Evolutionary conservation across 257 asterid genomes (phyloP).

Genomic region (Ehretia macrophylla): DNA sequence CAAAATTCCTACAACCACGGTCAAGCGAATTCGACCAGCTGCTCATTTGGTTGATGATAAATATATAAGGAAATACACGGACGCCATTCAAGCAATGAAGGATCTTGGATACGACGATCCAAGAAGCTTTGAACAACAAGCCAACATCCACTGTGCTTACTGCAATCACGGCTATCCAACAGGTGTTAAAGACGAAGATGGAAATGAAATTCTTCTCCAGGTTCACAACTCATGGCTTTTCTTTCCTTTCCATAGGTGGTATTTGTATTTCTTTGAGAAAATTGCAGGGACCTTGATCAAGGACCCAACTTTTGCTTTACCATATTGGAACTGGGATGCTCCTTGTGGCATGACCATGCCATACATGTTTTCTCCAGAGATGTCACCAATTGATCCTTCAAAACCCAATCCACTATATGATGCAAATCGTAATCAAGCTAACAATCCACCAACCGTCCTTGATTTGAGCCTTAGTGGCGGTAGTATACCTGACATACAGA

Average conservation of each 20-base stretch:
- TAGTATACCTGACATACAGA: conserved; percentile 14
- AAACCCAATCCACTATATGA: conserved; percentile 3
- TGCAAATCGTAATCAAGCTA: conserved; percentile 9
- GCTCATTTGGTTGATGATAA: conserved; percentile 58
- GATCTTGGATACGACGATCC: conserved; percentile 74
- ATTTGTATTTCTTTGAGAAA: conserved; percentile 69
- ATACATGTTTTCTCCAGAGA: conserved; percentile 50
- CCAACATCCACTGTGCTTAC: conserved; percentile 79
- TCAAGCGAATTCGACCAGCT: conserved; percentile 59
- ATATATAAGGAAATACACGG: conserved; percentile 45
- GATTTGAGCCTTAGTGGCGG: conserved; percentile 33
- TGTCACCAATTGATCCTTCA: conserved; percentile 14
- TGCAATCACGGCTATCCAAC: conserved; percentile 32
- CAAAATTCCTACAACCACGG: conserved; percentile 38
- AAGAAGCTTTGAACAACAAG: conserved; percentile 71
- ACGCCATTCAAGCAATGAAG: conserved; percentile 58
- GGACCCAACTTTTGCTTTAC: conserved; percentile 68
- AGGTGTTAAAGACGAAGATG: conserved; percentile 73
- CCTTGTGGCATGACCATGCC: conserved; percentile 69
- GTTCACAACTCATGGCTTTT: conserved; percentile 76
- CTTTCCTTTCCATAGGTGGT: conserved; percentile 67
- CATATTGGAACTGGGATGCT: conserved; percentile 81
- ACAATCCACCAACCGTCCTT: conserved; percentile 58
- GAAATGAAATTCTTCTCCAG: conserved; percentile 60
- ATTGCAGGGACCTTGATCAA: conserved; percentile 54